Conservation (phyloP, 331 rosid genomes). For the Pyrus hybrid region DNA sequence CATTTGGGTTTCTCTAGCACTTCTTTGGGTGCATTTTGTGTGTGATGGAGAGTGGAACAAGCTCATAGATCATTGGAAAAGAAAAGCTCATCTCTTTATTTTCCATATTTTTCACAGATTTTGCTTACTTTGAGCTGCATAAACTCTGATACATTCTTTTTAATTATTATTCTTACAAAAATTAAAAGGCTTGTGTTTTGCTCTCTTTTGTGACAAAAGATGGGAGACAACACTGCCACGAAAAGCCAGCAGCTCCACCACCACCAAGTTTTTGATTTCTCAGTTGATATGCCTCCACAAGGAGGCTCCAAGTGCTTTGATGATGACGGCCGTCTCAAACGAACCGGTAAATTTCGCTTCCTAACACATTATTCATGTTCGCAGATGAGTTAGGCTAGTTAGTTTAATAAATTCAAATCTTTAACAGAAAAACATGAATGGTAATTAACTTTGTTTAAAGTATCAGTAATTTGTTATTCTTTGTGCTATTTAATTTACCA, state of each 20-base stretch:
- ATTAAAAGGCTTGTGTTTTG: background rate
- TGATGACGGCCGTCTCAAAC: slow-evolving; percentile 25
- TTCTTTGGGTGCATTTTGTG: slow-evolving; percentile 13
- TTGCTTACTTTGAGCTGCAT: background rate
- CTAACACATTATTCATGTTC: background rate
- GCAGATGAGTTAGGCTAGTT: too few relatives aligned
- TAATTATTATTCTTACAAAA: background rate
- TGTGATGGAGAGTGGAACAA: background rate
- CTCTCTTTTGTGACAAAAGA: slow-evolving; percentile 4
- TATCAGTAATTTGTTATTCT: too few relatives aligned
- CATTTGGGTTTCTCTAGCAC: background rate
- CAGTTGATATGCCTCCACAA: slow-evolving; percentile 7
- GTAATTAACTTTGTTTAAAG: too few relatives aligned
- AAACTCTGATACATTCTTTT: background rate
- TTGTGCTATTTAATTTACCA: background rate
- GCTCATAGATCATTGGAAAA: background rate
- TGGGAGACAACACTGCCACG: slow-evolving; percentile 13
- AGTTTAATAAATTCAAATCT: too few relatives aligned
- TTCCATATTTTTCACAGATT: background rate
- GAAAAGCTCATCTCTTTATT: background rate
- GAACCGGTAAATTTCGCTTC: slow-evolving; percentile 6
- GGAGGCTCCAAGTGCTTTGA: slow-evolving; percentile 17
- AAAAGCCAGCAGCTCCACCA: slow-evolving; percentile 8
- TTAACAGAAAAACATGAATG: background rate
- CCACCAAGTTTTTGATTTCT: slow-evolving; percentile 13